phyloP scores from a whole-genome alignment of 2,329 filamentous ascomycete genomes.

The Calonectria pseudoreteaudii region DNA sequence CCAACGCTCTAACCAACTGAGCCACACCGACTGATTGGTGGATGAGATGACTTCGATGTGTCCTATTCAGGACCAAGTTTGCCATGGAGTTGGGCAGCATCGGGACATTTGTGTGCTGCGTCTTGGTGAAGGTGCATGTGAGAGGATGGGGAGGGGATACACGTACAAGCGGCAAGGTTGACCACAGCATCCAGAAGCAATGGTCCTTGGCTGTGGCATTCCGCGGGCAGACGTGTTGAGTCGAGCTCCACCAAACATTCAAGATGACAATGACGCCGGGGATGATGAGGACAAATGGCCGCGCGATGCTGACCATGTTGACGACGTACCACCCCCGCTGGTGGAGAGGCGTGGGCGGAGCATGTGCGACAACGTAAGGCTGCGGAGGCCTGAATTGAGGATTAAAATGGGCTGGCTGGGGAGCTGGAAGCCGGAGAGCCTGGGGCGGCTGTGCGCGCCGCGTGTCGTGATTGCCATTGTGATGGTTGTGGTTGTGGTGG shows the following conservation, averaged over 20 bases:
- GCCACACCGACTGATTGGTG: conserved; percentile 25
- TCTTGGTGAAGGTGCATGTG: background rate
- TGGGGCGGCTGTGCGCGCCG: background rate
- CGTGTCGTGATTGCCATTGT: background rate
- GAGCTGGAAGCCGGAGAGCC: background rate
- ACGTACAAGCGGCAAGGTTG: conserved; percentile 39
- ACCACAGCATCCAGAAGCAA: conserved; percentile 41
- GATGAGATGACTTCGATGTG: background rate
- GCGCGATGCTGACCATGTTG: conserved; percentile 27
- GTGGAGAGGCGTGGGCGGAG: conserved; percentile 7
- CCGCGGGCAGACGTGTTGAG: conserved; percentile 33
- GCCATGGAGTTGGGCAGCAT: background rate
- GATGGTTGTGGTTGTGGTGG: background rate
- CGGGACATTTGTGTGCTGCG: background rate
- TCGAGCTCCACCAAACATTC: conserved; percentile 53
- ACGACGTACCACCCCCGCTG: conserved; percentile 16
- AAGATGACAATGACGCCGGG: conserved; percentile 53
- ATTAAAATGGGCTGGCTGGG: conserved; percentile 28
- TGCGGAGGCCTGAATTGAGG: conserved; percentile 17
- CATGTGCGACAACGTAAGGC: background rate
- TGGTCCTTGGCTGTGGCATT: conserved; percentile 23
- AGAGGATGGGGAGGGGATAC: background rate
- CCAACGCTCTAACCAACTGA: conserved; percentile 30
- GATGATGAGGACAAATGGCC: conserved; percentile 37
- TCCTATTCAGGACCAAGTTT: conserved; percentile 15